Evolutionary conservation across 2,329 filamentous ascomycete genomes (phyloP).

Genomic region (Aspergillus sergii): DNA sequence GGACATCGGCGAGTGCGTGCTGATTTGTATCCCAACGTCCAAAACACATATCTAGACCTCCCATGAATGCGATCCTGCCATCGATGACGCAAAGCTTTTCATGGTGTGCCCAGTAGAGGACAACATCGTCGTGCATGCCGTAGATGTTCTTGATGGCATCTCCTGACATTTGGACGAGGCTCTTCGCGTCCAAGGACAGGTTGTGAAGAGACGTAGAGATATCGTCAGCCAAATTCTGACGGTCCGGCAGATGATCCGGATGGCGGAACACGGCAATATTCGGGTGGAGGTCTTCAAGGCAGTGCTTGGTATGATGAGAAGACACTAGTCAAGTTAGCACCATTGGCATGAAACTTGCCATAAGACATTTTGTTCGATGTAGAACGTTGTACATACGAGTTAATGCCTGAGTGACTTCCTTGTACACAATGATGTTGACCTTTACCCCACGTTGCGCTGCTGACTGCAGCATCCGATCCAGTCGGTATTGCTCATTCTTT

Average conservation of each 20-base stretch:
- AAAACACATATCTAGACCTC: slow-evolving; percentile 84
- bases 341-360: neutral
- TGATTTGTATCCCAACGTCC: slow-evolving; percentile 87
- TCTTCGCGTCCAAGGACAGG: slow-evolving; percentile 57
- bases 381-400: slow-evolving; percentile 63
- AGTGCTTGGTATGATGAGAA: slow-evolving; percentile 76
- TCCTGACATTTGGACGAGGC: slow-evolving; percentile 65
- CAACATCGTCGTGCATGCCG: slow-evolving; percentile 76
- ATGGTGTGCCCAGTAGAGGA: slow-evolving; percentile 91
- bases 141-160: slow-evolving; percentile 79
- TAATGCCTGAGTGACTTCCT: slow-evolving; percentile 80
- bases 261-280: slow-evolving; percentile 90
- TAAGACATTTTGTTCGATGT: neutral
- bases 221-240: slow-evolving; percentile 64
- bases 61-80: slow-evolving; percentile 82
- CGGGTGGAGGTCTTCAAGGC: slow-evolving; percentile 73
- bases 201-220: slow-evolving; percentile 60
- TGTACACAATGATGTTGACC: slow-evolving; percentile 87
- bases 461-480: slow-evolving; percentile 79
- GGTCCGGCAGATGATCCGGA: slow-evolving; percentile 81
- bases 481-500: slow-evolving; percentile 77
- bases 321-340: slow-evolving; percentile 50
- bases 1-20: slow-evolving; percentile 82
- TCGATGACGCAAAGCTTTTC: slow-evolving; percentile 88
- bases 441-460: slow-evolving; percentile 83